Percentiles rank a stretch among this genome's conserved stretches.
These are phyloP conservation scores for Globisporangium spinosum DNA, from an alignment of 352 stramenopile genomes.

Conservation along the genomic window DNA sequence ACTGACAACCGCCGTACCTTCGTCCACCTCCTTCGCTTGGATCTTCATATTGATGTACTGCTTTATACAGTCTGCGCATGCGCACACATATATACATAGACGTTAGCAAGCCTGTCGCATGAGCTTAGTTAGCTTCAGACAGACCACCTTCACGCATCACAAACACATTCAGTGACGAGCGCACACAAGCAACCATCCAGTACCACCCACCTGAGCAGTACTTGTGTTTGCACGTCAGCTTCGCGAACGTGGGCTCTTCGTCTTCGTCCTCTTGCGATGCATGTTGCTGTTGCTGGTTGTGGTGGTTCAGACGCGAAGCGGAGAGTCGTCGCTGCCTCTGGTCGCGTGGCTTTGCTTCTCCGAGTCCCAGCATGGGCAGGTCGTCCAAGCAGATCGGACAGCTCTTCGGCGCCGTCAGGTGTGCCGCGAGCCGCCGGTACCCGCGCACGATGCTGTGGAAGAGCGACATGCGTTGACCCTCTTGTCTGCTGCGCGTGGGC, in stretches of 20 bases:
- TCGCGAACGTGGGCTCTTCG: slow-evolving; percentile 31
- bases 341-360: slow-evolving; percentile 22
- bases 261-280: background rate
- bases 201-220: slow-evolving; percentile 42
- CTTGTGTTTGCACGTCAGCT: slow-evolving; percentile 51
- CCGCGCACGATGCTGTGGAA: slow-evolving; percentile 46
- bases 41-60: slow-evolving; percentile 64
- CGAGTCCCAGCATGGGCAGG: slow-evolving; percentile 38
- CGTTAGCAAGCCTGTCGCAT: background rate
- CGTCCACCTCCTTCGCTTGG: slow-evolving; percentile 50
- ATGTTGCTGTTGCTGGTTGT: background rate
- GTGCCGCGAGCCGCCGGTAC: slow-evolving; percentile 47
- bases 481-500: background rate
- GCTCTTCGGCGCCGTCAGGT: slow-evolving; percentile 30
- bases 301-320: background rate
- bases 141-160: background rate
- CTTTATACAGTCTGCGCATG: slow-evolving; percentile 35
- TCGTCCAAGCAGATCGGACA: slow-evolving; percentile 67
- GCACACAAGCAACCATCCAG: background rate
- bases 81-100: background rate
- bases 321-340: background rate
- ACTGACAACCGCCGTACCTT: slow-evolving; percentile 29
- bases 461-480: slow-evolving; percentile 22
- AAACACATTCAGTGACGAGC: background rate
- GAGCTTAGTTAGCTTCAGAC: background rate